Base-by-base conservation (phyloP, 208 protist species). In the Wallacemonas sp. region DNA sequence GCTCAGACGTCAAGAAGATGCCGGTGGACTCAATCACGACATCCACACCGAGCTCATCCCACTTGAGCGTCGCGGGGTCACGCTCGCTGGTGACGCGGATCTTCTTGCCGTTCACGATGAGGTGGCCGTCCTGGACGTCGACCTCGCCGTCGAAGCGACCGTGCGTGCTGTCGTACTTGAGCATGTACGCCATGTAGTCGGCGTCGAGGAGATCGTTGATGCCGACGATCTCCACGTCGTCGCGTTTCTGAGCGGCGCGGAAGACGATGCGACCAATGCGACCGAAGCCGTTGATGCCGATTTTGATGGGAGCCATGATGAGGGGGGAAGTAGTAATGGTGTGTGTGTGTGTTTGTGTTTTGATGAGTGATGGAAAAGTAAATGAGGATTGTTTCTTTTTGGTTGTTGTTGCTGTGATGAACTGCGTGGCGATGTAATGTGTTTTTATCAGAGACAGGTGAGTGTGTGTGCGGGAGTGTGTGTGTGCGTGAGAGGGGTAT, bases 1-100 rank as follows among this genome's bases (percentile, higher is more conserved):
- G 32, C 44, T 80, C 81, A 24, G 68, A 38, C 6, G 81, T 88
- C 16, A 89, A 91, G 86, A 99, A 99, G 33, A 99, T 78, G 74
- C 98, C 98, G 34, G 98, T 99, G 19, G 95, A 98, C 86, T 99
- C 98, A 52, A 99, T 83, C 44, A 99, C 90, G 70, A 97, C 92
- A 19, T 98, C 91, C 48, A 89, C 97, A 27, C 88, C 95, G 24
- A 70, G 26, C 5, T 72, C 61, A 32, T 36, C 85, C 98, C 97
- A 99, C 52, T 81, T 84, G 67, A 99, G 97, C 38, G 94, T 80
- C 0, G 77, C 78, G 36, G 97, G 97, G 49, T 98, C 81, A 49
- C 66, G 77, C 61, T 77, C 74, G 58, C 52, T 72, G 2, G 74
- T 80, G 58, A 90, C 66, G 46, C 80, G 76, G 49, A 90, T 80